Conservation (phyloP, 257 asterid species). For the Penstemon newberryi region DNA sequence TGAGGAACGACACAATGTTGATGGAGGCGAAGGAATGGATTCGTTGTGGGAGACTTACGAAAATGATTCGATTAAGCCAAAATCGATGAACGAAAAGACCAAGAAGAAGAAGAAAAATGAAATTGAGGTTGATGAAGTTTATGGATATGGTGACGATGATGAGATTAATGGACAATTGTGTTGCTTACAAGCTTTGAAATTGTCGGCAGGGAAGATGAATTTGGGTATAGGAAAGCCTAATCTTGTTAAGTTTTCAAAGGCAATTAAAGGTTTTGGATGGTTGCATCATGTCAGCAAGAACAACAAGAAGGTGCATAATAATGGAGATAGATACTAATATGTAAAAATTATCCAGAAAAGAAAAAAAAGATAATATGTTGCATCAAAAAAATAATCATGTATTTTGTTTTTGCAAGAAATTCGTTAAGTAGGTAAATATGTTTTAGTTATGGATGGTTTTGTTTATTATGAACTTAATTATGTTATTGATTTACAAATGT, state of each 20-base stretch:
- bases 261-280: conserved; percentile 88
- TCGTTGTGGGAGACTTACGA: conserved; percentile 85
- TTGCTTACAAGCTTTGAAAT: conserved; percentile 71
- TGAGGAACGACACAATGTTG: conserved; percentile 59
- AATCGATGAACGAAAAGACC: conserved; percentile 15
- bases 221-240: conserved; percentile 74
- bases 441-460: conserved; percentile 11
- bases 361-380: background rate
- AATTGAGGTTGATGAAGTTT: conserved; percentile 3
- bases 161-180: conserved; percentile 50
- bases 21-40: conserved; percentile 82
- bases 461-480: background rate
- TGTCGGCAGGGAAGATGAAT: conserved; percentile 82
- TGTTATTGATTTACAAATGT: conserved; percentile 14
- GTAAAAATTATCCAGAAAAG: too few relatives aligned
- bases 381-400: background rate
- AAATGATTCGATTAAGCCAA: conserved; percentile 29
- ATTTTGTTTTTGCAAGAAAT: conserved; percentile 19
- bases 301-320: conserved; percentile 82
- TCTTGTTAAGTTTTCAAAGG: conserved; percentile 71
- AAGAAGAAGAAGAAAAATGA: conserved; percentile 30
- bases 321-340: conserved; percentile 46
- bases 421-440: conserved; percentile 31
- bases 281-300: conserved; percentile 56
- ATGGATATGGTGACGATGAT: conserved; percentile 32